Conservation (phyloP, 306 rosid genomes). For the Erythrophleum fordii region DNA sequence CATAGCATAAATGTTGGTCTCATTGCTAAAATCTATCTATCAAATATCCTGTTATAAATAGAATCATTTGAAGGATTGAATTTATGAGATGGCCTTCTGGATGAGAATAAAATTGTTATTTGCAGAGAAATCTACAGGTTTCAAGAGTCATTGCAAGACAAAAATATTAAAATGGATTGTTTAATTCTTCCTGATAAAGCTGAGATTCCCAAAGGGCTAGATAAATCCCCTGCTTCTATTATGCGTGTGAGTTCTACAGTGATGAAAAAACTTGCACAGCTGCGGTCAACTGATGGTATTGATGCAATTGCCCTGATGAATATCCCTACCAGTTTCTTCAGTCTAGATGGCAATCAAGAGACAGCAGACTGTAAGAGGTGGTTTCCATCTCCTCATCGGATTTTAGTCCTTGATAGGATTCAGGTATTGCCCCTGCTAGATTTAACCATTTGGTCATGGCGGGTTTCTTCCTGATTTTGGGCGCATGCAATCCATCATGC, state of each 20-base stretch:
- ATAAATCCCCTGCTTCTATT: conserved; percentile 48
- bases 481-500: neutral
- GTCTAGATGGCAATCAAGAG: conserved; percentile 47
- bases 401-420: conserved; percentile 87
- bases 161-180: conserved; percentile 60
- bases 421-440: conserved; percentile 58
- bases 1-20: conserved; percentile 8
- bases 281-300: conserved; percentile 75
- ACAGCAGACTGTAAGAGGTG: conserved; percentile 50
- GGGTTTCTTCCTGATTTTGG: conserved; percentile 21
- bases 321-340: conserved; percentile 64
- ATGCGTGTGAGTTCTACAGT: conserved; percentile 72
- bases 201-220: conserved; percentile 66
- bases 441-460: conserved; percentile 7
- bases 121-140: conserved; percentile 83
- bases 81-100: neutral
- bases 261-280: conserved; percentile 77
- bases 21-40: conserved; percentile 8
- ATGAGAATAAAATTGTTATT: conserved; percentile 33
- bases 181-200: conserved; percentile 72
- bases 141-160: conserved; percentile 60
- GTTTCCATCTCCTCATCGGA: conserved; percentile 67
- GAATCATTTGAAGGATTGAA: conserved; percentile 8
- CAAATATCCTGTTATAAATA: neutral
- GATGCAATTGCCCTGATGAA: conserved; percentile 83